Evolutionary conservation across 768 basidiomycete species (phyloP).

Genomic region (Asterophora lycoperdoides): DNA sequence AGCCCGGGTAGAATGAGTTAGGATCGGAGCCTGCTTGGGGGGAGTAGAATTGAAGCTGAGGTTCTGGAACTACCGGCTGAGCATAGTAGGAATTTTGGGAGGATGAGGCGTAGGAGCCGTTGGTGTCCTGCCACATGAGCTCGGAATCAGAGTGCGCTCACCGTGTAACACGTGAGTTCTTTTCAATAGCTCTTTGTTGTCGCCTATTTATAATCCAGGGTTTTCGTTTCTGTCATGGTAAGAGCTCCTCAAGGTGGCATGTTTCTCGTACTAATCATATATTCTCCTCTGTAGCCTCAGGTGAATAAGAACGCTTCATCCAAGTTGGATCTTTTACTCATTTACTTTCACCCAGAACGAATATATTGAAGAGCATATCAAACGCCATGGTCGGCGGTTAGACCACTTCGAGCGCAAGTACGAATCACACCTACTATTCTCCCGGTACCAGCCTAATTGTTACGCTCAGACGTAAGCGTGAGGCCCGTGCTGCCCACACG

Average conservation of each 20-base stretch:
- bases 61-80: constrained; percentile 45
- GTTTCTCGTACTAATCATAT: constrained; percentile 11
- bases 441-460: constrained; percentile 2
- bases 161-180: constrained; percentile 33
- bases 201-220: constrained; percentile 24
- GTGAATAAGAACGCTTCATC: constrained; percentile 28
- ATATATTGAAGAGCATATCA: constrained; percentile 98
- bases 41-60: constrained; percentile 75
- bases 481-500: constrained; percentile 72
- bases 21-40: constrained; percentile 45
- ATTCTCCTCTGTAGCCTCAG: constrained; percentile 52
- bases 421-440: constrained; percentile 24
- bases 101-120: constrained; percentile 57
- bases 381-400: constrained; percentile 91
- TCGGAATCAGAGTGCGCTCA: constrained; percentile 7
- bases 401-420: constrained; percentile 96
- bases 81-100: constrained; percentile 59
- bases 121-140: constrained; percentile 74
- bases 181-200: too few species aligned
- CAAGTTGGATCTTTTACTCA: not conserved
- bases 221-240: constrained; percentile 39
- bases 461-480: constrained; percentile 65
- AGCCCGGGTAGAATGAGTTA: constrained; percentile 60
- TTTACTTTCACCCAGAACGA: constrained; percentile 65
- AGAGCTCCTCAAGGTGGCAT: constrained; percentile 13